Conservation (phyloP, 306 rosid species). For the Alnus rubra region DNA sequence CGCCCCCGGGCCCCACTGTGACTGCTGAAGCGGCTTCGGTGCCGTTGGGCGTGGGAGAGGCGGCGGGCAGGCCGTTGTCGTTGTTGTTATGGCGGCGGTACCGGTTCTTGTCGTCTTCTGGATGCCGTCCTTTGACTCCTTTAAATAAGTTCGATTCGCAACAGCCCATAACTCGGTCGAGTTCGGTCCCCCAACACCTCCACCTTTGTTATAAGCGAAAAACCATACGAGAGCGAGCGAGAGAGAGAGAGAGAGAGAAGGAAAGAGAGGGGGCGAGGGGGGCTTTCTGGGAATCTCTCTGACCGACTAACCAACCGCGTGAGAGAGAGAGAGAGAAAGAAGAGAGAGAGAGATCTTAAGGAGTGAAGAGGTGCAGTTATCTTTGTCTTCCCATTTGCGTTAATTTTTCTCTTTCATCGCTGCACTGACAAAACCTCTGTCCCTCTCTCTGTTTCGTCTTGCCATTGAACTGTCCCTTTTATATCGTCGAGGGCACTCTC, state of each 20-base stretch:
- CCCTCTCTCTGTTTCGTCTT: conserved; percentile 26
- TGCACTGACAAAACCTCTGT: conserved; percentile 42
- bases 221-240: conserved; percentile 15
- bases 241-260: not conserved
- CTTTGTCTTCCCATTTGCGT: conserved; percentile 33
- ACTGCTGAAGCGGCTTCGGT: conserved; percentile 24
- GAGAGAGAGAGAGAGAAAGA: conserved; percentile 12
- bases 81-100: conserved; percentile 16
- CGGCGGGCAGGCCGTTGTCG: not conserved
- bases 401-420: conserved; percentile 24
- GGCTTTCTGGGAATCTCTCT: not conserved
- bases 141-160: conserved; percentile 41
- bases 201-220: conserved; percentile 21
- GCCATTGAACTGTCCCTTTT: conserved; percentile 42
- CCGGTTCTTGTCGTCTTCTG: conserved; percentile 5
- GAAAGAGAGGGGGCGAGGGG: too few species aligned
- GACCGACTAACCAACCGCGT: conserved; percentile 7
- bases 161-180: conserved; percentile 66
- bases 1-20: conserved; percentile 20
- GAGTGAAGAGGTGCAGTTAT: conserved; percentile 35
- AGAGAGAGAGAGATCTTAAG: conserved; percentile 22
- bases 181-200: conserved; percentile 29
- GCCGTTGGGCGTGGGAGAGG: conserved; percentile 43
- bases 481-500: conserved; percentile 19
- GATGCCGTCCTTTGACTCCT: not conserved